phyloP scores from a whole-genome alignment of 78 protist genomes.

The Dictyostelium citrinum region DNA sequence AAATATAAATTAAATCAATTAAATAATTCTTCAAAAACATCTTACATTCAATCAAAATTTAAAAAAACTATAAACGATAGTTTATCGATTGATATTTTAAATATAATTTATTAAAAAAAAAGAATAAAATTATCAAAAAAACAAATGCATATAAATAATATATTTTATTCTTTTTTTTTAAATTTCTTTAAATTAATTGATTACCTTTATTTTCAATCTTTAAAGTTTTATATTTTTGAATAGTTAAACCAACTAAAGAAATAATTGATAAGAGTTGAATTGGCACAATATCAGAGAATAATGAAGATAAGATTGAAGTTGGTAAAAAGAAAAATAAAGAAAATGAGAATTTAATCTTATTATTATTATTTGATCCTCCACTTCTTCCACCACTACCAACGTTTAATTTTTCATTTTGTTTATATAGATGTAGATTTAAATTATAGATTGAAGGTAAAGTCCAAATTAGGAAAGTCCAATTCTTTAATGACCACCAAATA shows the following conservation, averaged over 20 bases:
- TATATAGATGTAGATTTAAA: slow-evolving; percentile 1
- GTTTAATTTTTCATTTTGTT: background rate
- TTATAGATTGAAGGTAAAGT: slow-evolving; percentile 12
- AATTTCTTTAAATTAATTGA: slow-evolving; percentile 11
- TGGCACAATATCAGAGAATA: slow-evolving; percentile 10
- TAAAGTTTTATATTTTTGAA: background rate
- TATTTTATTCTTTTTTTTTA: background rate
- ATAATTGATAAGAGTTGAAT: slow-evolving; percentile 11
- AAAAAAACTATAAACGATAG: background rate
- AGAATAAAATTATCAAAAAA: background rate
- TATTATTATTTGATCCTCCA: background rate
- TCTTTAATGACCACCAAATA: slow-evolving; percentile 26
- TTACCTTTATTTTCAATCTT: slow-evolving; percentile 22
- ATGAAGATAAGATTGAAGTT: background rate
- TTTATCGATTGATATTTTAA: slow-evolving; percentile 13
- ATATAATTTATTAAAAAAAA: background rate
- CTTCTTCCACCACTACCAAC: background rate
- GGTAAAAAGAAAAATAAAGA: background rate
- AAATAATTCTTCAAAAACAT: background rate
- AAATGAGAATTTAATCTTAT: background rate
- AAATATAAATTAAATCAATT: background rate
- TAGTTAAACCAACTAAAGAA: background rate
- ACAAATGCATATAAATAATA: background rate
- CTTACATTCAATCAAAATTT: background rate
- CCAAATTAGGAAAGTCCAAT: background rate